phyloP scores from a whole-genome alignment of 2,329 filamentous ascomycete genomes.

The Claviceps sp. region DNA sequence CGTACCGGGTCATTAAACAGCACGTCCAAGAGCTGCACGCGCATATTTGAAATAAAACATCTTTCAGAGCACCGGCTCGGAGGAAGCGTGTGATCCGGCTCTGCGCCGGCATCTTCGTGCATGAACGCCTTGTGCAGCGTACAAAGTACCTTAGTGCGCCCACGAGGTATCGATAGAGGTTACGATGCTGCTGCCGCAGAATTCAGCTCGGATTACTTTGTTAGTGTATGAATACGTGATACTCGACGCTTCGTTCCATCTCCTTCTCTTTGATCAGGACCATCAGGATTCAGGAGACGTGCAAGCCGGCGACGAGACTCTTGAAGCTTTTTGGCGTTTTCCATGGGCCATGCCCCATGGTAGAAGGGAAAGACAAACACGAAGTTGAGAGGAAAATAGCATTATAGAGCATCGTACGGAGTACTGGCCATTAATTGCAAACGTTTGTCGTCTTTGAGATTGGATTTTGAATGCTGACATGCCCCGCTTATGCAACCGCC shows the following conservation, averaged over 20 bases:
- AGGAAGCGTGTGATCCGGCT: not conserved
- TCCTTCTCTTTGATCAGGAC: not conserved
- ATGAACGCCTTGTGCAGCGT: not conserved
- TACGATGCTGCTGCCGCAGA: not conserved
- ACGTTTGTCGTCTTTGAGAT: not conserved
- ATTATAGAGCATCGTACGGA: not conserved
- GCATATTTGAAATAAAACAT: not conserved
- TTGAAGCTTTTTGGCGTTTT: not conserved
- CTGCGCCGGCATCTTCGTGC: not conserved
- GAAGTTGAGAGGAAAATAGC: not conserved
- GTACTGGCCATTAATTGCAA: not conserved
- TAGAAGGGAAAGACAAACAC: not conserved
- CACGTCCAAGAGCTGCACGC: not conserved
- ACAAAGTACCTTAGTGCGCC: not conserved
- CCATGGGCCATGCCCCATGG: not conserved
- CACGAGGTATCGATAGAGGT: not conserved
- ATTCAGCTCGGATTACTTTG: not conserved
- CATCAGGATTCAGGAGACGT: slow-evolving; percentile 3
- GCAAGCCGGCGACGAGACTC: slow-evolving; percentile 1
- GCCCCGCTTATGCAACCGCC: not conserved
- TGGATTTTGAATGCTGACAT: not conserved
- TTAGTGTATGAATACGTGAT: not conserved
- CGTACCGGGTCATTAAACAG: not conserved
- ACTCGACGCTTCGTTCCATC: not conserved
- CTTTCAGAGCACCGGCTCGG: not conserved